These are phyloP conservation scores for Thielaviopsis cerberus DNA, from an alignment of 2,329 filamentous ascomycete genomes.

Conservation along the genomic window DNA sequence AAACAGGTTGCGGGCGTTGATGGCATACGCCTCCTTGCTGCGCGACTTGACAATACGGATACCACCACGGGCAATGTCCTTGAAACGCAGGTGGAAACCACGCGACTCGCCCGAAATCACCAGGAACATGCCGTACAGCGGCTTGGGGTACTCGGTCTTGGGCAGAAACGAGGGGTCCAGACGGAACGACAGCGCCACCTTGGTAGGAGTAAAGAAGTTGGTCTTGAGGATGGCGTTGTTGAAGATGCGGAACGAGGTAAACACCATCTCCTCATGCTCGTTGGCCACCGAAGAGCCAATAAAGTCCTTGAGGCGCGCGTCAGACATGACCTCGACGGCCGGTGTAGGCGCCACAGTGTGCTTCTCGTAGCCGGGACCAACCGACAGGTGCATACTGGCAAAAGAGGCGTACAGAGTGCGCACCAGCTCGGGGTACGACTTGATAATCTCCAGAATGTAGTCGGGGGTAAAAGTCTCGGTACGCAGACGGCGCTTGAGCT, in stretches of 20 bases:
- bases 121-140: conserved; percentile 93
- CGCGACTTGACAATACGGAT: conserved; percentile 98
- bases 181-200: conserved; percentile 93
- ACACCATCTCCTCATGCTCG: conserved; percentile 95
- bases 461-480: conserved; percentile 96
- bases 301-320: conserved; percentile 49
- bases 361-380: conserved; percentile 32
- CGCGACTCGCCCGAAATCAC: conserved; percentile 93
- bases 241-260: conserved; percentile 91
- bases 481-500: conserved; percentile 85
- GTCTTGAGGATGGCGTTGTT: conserved; percentile 89
- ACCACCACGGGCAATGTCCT: conserved; percentile 87
- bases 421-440: conserved; percentile 71
- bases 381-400: conserved; percentile 59
- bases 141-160: conserved; percentile 78
- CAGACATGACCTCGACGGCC: conserved; percentile 51
- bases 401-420: conserved; percentile 81
- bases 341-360: conserved; percentile 32
- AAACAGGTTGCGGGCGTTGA: conserved; percentile 90
- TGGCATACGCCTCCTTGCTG: conserved; percentile 85
- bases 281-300: conserved; percentile 69
- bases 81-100: conserved; percentile 92
- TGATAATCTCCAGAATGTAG: conserved; percentile 95
- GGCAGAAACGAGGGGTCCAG: conserved; percentile 79
- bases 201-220: conserved; percentile 92